These are phyloP conservation scores for Alloteropsis semialata DNA, from an alignment of 176 grass and related monocot species.

Conservation along the genomic window DNA sequence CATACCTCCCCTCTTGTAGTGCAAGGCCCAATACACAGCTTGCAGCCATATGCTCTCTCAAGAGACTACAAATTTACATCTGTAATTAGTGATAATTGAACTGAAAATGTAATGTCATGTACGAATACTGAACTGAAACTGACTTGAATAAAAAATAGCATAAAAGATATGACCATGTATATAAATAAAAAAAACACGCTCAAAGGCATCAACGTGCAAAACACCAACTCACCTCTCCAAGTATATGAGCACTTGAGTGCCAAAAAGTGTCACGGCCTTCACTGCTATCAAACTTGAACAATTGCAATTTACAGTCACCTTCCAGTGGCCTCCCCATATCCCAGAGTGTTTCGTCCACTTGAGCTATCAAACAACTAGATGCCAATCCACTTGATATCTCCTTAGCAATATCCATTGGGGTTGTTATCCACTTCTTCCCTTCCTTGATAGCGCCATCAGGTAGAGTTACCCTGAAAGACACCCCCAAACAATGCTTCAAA, in stretches of 20 bases:
- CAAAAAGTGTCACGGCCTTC: conserved; percentile 98
- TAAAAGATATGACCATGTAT: not conserved
- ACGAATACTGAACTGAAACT: not conserved
- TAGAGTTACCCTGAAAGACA: conserved; percentile 66
- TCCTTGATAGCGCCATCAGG: conserved; percentile 72
- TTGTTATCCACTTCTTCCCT: conserved; percentile 79
- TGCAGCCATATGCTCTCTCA: conserved; percentile 93
- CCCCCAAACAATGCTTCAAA: not conserved
- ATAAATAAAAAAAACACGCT: not conserved
- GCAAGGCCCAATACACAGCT: conserved; percentile 96
- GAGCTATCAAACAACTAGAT: conserved; percentile 77
- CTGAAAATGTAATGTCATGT: not conserved
- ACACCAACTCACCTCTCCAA: conserved; percentile 67
- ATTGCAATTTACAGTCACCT: conserved; percentile 70
- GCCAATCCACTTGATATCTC: conserved; percentile 84
- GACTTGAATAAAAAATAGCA: not conserved
- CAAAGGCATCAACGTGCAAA: not conserved
- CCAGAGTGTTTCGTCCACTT: conserved; percentile 86
- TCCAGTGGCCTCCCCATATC: conserved; percentile 93
- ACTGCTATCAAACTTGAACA: conserved; percentile 89
- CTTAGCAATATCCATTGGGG: conserved; percentile 85
- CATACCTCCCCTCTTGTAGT: conserved; percentile 98
- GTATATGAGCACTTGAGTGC: conserved; percentile 99
- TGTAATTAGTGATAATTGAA: conserved; percentile 23
- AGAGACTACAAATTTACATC: conserved; percentile 54